A percentile compares a stretch with the other conserved stretches of the same genome.
Conservation (phyloP, 352 stramenopile genomes). For the Elongisporangium senticosum region DNA sequence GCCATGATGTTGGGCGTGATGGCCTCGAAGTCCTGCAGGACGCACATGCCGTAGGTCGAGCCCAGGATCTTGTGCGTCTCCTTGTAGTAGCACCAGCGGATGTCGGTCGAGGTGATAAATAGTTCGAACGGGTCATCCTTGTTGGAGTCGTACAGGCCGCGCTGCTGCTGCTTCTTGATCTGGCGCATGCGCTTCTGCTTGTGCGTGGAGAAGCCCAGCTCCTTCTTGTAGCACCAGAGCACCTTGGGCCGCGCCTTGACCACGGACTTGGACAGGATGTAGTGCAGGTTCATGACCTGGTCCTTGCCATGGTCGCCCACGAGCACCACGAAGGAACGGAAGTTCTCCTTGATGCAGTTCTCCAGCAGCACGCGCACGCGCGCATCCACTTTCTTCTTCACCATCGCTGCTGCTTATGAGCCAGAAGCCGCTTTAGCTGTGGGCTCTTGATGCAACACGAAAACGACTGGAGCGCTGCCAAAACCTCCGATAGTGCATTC, state of each 20-base stretch:
- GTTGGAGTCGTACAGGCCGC: slow-evolving; percentile 89
- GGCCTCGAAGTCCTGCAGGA: slow-evolving; percentile 99
- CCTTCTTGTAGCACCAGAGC: slow-evolving; percentile 99
- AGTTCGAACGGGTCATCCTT: slow-evolving; percentile 98
- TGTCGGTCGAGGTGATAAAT: slow-evolving; percentile 97
- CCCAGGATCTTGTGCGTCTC: slow-evolving; percentile 99
- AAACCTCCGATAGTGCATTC: neutral
- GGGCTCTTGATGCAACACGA: neutral
- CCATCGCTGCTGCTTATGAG: slow-evolving; percentile 64
- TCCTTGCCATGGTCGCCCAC: slow-evolving; percentile 99
- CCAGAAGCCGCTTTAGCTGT: slow-evolving; percentile 1
- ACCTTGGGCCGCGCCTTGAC: slow-evolving; percentile 95
- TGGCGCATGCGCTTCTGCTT: slow-evolving; percentile 92
- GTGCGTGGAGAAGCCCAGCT: slow-evolving; percentile 99
- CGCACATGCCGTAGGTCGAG: slow-evolving; percentile 97
- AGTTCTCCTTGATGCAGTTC: slow-evolving; percentile 95
- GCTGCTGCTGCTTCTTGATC: slow-evolving; percentile 94
- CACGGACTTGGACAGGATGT: slow-evolving; percentile 95
- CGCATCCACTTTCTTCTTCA: slow-evolving; percentile 99
- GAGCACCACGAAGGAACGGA: slow-evolving; percentile 96
- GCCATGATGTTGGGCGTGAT: slow-evolving; percentile 99
- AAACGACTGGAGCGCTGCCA: slow-evolving; percentile 5
- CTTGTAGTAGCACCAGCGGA: slow-evolving; percentile 99
- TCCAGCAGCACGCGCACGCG: slow-evolving; percentile 97
- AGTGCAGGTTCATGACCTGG: slow-evolving; percentile 98